phyloP scores from a whole-genome alignment of 2,329 filamentous ascomycete genomes.

The Tolypocladium guangdongense region DNA sequence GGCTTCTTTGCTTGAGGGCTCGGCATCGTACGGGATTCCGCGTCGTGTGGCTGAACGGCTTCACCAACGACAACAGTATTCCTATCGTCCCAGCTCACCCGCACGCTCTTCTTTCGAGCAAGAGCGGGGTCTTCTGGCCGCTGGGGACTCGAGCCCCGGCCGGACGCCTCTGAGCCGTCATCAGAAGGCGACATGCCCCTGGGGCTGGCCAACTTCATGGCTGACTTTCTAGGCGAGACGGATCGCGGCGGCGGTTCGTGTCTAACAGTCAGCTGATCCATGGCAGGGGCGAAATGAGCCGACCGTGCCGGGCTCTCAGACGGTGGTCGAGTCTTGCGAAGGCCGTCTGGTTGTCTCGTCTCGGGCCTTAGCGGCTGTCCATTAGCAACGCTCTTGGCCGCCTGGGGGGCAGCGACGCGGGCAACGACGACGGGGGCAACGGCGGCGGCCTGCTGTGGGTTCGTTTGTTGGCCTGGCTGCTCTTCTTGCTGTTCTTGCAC shows the following conservation, averaged over 20 bases:
- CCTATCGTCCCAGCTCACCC: constrained; percentile 72
- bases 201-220: constrained; percentile 52
- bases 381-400: not conserved
- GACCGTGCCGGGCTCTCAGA: constrained; percentile 55
- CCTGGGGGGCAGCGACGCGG: constrained; percentile 10
- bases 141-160: constrained; percentile 12
- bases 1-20: constrained; percentile 28
- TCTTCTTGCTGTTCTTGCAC: constrained; percentile 16
- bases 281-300: constrained; percentile 53
- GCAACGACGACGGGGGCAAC: constrained; percentile 25
- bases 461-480: not conserved
- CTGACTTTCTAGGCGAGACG: constrained; percentile 67
- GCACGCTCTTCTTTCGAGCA: constrained; percentile 50
- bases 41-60: constrained; percentile 23
- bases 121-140: constrained; percentile 24
- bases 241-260: constrained; percentile 63
- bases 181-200: constrained; percentile 40
- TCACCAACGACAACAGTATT: constrained; percentile 44
- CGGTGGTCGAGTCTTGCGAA: constrained; percentile 23
- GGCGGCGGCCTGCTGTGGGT: constrained; percentile 8
- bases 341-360: constrained; percentile 5
- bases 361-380: not conserved
- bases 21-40: constrained; percentile 27
- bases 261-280: constrained; percentile 44
- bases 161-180: constrained; percentile 33